These are phyloP conservation scores for Mortierella claussenii DNA, from an alignment of 192 early-diverging fungal species.

Conservation along the genomic window DNA sequence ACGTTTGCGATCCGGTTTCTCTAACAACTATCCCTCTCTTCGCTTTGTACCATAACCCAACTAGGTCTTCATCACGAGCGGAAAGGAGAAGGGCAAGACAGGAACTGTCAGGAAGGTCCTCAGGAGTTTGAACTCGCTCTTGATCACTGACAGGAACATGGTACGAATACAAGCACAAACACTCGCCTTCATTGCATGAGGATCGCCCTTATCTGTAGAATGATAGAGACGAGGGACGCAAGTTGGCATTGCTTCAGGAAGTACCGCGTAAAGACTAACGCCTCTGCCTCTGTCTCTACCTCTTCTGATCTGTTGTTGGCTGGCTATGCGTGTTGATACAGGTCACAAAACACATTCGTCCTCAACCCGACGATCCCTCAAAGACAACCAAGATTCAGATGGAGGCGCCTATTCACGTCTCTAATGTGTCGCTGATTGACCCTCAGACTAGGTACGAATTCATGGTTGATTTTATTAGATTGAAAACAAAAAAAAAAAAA, in stretches of 20 bases:
- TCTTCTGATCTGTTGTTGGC: too few relatives aligned
- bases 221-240: too few relatives aligned
- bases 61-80: constrained; percentile 70
- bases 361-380: constrained; percentile 43
- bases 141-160: constrained; percentile 68
- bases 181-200: too few relatives aligned
- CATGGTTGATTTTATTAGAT: too few relatives aligned
- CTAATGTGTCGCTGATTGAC: constrained; percentile 78
- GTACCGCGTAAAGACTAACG: too few relatives aligned
- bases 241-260: too few relatives aligned
- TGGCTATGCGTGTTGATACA: constrained; percentile 12
- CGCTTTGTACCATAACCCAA: too few relatives aligned
- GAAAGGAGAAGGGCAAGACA: constrained; percentile 70
- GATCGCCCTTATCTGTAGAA: not conserved
- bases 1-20: too few relatives aligned
- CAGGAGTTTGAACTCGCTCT: constrained; percentile 70
- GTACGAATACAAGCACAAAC: too few relatives aligned
- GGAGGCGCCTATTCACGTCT: constrained; percentile 76
- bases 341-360: constrained; percentile 70
- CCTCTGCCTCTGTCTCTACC: too few relatives aligned
- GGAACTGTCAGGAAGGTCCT: constrained; percentile 71
- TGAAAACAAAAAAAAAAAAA: not conserved
- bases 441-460: constrained; percentile 55
- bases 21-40: too few relatives aligned
- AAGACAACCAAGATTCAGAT: constrained; percentile 65